These are phyloP conservation scores for Picocystis salinarum DNA, from an alignment of 139 green algal species.

Conservation along the genomic window DNA sequence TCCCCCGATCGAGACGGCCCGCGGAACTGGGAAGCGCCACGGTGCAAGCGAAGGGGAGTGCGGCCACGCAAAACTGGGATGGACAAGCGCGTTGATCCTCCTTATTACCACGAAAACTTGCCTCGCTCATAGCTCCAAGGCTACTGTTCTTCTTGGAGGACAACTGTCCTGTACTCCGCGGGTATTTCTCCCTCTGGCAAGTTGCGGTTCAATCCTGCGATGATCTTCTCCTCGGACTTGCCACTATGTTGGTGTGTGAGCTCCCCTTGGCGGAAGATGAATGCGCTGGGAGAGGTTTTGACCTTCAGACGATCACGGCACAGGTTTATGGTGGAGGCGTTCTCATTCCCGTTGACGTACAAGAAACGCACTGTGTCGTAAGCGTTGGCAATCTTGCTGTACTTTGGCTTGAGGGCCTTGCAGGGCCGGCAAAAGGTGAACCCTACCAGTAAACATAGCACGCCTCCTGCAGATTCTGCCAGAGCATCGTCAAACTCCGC, in stretches of 20 bases:
- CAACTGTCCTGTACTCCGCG: too few species aligned
- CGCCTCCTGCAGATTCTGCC: conserved; percentile 3
- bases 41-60: too few species aligned
- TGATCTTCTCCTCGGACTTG: conserved; percentile 5
- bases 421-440: conserved; percentile 20
- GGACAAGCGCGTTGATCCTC: too few species aligned
- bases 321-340: conserved; percentile 7
- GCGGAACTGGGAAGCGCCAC: too few species aligned
- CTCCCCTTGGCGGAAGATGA: conserved; percentile 11
- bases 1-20: too few species aligned
- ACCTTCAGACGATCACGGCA: conserved; percentile 8
- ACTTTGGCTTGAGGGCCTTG: conserved; percentile 12
- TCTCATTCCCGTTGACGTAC: conserved; percentile 13
- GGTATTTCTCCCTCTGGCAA: too few species aligned
- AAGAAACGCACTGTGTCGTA: conserved; percentile 8
- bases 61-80: too few species aligned
- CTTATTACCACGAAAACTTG: too few species aligned
- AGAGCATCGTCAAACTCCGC: conserved; percentile 8
- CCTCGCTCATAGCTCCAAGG: too few species aligned
- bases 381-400: background rate
- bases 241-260: conserved; percentile 9
- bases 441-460: conserved; percentile 13
- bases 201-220: too few species aligned
- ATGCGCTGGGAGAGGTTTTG: conserved; percentile 9
- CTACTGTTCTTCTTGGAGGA: too few species aligned